Evolutionary conservation across 257 asterid genomes (phyloP).

Genomic region (Solanum lycopersicoides): DNA sequence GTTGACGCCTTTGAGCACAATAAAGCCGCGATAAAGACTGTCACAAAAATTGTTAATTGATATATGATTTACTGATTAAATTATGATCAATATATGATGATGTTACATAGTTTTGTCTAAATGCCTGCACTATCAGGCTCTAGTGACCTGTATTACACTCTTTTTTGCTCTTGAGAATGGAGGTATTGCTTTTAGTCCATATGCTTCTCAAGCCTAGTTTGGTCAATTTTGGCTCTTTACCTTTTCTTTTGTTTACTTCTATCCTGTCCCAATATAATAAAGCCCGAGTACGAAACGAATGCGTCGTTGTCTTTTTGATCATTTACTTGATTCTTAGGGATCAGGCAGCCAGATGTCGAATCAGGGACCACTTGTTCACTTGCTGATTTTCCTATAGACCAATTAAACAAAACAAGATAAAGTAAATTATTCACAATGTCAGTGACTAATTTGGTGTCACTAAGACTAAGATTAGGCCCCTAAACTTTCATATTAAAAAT

Average conservation of each 20-base stretch:
- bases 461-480: neutral
- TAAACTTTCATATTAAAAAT: neutral
- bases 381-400: conserved; percentile 3
- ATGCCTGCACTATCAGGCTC: neutral
- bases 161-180: neutral
- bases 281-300: neutral
- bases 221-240: neutral
- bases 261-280: neutral
- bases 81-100: neutral
- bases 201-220: neutral
- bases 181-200: neutral
- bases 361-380: conserved; percentile 54
- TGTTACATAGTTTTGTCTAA: neutral
- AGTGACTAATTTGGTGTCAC: neutral
- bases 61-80: neutral
- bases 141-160: neutral
- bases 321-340: neutral
- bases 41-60: neutral
- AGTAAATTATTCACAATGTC: neutral
- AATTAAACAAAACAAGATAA: neutral
- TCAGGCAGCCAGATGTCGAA: conserved; percentile 4
- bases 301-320: neutral
- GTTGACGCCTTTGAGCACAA: neutral
- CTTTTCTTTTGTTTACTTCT: neutral
- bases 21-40: neutral